Conservation (phyloP, 2,329 filamentous ascomycete genomes). For the Dactylonectria estremocensis region DNA sequence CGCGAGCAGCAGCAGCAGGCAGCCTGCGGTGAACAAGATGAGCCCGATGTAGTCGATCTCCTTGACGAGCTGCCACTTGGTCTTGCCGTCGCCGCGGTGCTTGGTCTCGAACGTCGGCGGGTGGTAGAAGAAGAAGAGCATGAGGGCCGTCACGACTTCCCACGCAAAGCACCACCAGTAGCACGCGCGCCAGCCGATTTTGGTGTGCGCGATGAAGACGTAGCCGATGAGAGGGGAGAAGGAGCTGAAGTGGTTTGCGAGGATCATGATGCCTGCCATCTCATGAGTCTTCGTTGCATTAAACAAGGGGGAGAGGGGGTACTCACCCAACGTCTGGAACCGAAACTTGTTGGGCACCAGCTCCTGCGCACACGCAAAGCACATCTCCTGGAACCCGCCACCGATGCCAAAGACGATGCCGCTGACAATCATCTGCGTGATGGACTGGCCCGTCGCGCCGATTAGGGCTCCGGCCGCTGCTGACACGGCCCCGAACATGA, state of each 20-base stretch:
- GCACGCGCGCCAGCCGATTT: conserved; percentile 49
- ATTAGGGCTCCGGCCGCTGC: conserved; percentile 56
- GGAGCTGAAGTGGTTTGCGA: conserved; percentile 52
- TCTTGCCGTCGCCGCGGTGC: conserved; percentile 43
- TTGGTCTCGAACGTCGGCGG: conserved; percentile 55
- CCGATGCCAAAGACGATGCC: conserved; percentile 57
- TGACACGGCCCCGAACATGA: conserved; percentile 52
- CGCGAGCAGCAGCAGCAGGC: conserved; percentile 34
- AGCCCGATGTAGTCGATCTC: conserved; percentile 40
- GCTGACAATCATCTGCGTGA: conserved; percentile 57
- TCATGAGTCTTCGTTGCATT: too few relatives aligned
- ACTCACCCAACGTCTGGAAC: conserved; percentile 47
- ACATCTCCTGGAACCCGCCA: conserved; percentile 58
- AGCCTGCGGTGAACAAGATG: conserved; percentile 35
- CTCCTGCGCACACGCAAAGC: conserved; percentile 53
- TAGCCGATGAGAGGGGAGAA: conserved; percentile 51
- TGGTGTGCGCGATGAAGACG: conserved; percentile 50
- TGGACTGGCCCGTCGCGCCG: conserved; percentile 55
- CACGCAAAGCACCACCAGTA: conserved; percentile 55
- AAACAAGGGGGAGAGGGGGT: fast-evolving
- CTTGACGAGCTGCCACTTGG: conserved; percentile 38
- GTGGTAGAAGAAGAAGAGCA: conserved; percentile 52
- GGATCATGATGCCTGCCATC: conserved; percentile 48
- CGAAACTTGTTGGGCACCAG: conserved; percentile 50
- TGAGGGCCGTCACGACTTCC: conserved; percentile 42